Conservation (phyloP, 352 stramenopile species). For the Chrysophaeum taylorii region DNA sequence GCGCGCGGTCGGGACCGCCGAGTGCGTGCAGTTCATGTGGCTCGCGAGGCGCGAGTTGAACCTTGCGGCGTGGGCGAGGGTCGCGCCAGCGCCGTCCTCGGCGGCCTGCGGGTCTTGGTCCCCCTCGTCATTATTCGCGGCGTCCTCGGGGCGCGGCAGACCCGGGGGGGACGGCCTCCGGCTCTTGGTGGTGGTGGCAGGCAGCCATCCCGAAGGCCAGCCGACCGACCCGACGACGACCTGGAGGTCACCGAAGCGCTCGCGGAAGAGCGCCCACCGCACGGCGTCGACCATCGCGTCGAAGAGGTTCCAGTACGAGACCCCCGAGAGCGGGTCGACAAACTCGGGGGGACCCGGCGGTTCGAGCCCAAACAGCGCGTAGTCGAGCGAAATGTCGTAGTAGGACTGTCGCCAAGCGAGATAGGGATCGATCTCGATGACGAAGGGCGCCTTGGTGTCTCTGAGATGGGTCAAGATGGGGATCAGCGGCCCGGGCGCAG, state of each 20-base stretch:
- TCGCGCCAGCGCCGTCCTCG: neutral
- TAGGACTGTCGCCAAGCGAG: neutral
- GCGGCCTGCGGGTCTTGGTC: too few relatives aligned
- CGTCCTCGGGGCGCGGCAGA: too few relatives aligned
- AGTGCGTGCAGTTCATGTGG: neutral
- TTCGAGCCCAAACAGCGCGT: neutral
- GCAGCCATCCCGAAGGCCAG: neutral
- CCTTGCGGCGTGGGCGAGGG: neutral
- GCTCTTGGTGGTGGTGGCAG: too few relatives aligned
- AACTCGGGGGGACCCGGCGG: neutral
- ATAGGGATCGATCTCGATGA: conserved; percentile 5
- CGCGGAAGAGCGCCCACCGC: neutral
- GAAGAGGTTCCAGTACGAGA: neutral
- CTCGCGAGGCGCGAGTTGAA: neutral
- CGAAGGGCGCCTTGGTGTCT: neutral
- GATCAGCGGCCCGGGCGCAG: neutral
- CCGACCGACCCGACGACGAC: neutral
- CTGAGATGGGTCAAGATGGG: neutral
- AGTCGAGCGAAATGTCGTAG: conserved; percentile 8
- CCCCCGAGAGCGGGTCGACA: neutral
- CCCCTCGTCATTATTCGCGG: too few relatives aligned
- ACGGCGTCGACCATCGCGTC: conserved; percentile 7
- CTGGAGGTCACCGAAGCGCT: neutral
- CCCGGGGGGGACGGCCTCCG: neutral
- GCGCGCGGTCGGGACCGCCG: neutral